A percentile compares a stretch with the other conserved stretches of the same genome.
Evolutionary conservation across 768 basidiomycete genomes (phyloP).

Genomic region (Mycena kentingensis): DNA sequence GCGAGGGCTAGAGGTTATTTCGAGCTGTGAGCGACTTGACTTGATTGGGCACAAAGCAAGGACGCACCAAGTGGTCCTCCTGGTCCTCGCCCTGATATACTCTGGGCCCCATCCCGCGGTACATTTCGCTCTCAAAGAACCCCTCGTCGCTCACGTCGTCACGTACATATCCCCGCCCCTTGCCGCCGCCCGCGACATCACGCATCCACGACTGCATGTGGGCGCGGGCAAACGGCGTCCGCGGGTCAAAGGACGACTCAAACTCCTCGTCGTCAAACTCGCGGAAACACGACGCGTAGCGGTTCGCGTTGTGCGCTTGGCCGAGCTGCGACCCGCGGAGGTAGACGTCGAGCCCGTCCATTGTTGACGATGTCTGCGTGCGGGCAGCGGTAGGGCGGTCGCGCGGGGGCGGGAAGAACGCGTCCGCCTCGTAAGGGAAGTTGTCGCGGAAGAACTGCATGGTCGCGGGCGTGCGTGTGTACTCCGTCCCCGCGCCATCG

Average conservation of each 20-base stretch:
- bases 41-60: neutral
- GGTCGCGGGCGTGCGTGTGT: conserved; percentile 20
- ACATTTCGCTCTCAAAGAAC: conserved; percentile 16
- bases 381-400: conserved; percentile 13
- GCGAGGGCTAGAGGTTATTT: conserved; percentile 1
- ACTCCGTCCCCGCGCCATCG: conserved; percentile 22
- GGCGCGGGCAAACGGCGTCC: conserved; percentile 13
- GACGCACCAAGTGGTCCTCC: conserved; percentile 10
- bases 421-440: conserved; percentile 16
- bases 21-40: neutral
- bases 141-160: conserved; percentile 22
- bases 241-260: conserved; percentile 18
- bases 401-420: neutral
- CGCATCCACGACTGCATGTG: conserved; percentile 5
- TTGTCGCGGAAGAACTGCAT: conserved; percentile 32
- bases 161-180: neutral
- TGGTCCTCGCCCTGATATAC: too few relatives aligned
- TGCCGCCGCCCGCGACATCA: neutral
- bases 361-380: conserved; percentile 41
- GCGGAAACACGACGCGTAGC: conserved; percentile 31
- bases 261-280: conserved; percentile 17
- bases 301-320: conserved; percentile 29
- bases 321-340: conserved; percentile 33
- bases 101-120: neutral
- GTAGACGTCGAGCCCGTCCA: conserved; percentile 42